A percentile compares a stretch with the other conserved stretches of the same genome.
These are phyloP conservation scores for Suillus bovinus DNA, from an alignment of 768 basidiomycete genomes.

Conservation along the genomic window DNA sequence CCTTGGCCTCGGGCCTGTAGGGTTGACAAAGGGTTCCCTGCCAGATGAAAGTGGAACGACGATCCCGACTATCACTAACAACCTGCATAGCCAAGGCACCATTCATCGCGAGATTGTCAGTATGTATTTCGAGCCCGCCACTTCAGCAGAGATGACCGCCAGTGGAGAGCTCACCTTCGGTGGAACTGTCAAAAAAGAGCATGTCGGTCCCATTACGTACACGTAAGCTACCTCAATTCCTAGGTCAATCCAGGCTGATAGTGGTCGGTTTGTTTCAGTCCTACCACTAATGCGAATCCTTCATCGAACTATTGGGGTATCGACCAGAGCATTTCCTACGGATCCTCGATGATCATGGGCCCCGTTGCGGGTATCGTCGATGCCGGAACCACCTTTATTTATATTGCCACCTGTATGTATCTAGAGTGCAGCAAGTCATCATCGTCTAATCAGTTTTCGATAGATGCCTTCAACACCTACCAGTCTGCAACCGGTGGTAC, in stretches of 20 bases:
- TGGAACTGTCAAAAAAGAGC: constrained; percentile 25
- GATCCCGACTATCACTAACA: constrained; percentile 61
- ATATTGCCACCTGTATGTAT: constrained; percentile 41
- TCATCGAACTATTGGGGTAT: constrained; percentile 51
- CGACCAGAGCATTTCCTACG: constrained; percentile 40
- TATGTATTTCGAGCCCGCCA: constrained; percentile 52
- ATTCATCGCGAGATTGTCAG: constrained; percentile 44
- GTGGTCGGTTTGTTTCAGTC: constrained; percentile 8
- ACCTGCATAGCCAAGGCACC: constrained; percentile 41
- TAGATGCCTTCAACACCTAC: constrained; percentile 31
- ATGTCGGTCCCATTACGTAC: constrained; percentile 42
- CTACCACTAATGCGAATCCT: constrained; percentile 37
- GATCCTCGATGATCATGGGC: constrained; percentile 45
- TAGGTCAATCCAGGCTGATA: background rate
- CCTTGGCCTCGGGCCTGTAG: constrained; percentile 62
- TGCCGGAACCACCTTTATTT: constrained; percentile 56
- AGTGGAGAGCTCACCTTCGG: constrained; percentile 61
- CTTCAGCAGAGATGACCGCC: constrained; percentile 14
- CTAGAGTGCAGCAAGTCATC: background rate
- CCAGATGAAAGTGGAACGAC: constrained; percentile 2
- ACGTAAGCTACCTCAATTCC: constrained; percentile 31
- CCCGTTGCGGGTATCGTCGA: constrained; percentile 58
- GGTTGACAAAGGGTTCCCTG: constrained; percentile 46
- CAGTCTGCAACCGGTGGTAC: constrained; percentile 11
- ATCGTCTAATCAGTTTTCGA: constrained; percentile 1